Conservation (phyloP, 768 basidiomycete species). For the Suillus decipiens region DNA sequence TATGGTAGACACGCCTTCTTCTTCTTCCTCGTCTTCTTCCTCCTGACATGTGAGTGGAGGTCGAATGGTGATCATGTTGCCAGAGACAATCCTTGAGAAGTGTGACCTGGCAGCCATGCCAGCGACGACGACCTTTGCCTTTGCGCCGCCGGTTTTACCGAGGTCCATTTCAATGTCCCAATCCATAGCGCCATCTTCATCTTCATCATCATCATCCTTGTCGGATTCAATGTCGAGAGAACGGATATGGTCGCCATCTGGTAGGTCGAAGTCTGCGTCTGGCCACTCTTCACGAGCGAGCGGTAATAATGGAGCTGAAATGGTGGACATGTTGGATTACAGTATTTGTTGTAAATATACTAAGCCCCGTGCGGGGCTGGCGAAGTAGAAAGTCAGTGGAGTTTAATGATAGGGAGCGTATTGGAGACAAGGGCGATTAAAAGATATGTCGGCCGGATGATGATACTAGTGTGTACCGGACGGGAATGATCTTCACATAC, state of each 20-base stretch:
- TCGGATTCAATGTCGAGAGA: constrained; percentile 58
- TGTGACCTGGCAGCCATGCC: constrained; percentile 43
- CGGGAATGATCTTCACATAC: constrained; percentile 9
- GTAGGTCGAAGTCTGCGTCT: constrained; percentile 85
- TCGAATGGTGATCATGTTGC: constrained; percentile 53
- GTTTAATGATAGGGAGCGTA: constrained; percentile 13
- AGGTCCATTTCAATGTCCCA: constrained; percentile 83
- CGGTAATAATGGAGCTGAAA: constrained; percentile 57
- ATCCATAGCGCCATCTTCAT: constrained; percentile 59
- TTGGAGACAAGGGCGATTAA: constrained; percentile 4
- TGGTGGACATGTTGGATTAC: constrained; percentile 51
- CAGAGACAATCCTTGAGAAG: constrained; percentile 32
- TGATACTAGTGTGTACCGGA: constrained; percentile 4
- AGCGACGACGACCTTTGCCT: constrained; percentile 40
- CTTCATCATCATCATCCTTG: constrained; percentile 52
- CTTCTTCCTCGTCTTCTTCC: constrained; percentile 65
- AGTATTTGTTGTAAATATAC: constrained; percentile 23
- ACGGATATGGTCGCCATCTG: constrained; percentile 71
- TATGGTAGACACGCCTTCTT: constrained; percentile 83
- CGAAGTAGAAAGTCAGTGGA: constrained; percentile 20
- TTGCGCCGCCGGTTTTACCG: constrained; percentile 56
- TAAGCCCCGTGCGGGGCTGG: constrained; percentile 23
- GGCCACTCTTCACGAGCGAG: constrained; percentile 77
- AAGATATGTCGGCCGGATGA: constrained; percentile 11
- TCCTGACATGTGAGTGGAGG: constrained; percentile 56